Conservation (phyloP, 164 flowering plant species). For the Tetracentron sinense region DNA sequence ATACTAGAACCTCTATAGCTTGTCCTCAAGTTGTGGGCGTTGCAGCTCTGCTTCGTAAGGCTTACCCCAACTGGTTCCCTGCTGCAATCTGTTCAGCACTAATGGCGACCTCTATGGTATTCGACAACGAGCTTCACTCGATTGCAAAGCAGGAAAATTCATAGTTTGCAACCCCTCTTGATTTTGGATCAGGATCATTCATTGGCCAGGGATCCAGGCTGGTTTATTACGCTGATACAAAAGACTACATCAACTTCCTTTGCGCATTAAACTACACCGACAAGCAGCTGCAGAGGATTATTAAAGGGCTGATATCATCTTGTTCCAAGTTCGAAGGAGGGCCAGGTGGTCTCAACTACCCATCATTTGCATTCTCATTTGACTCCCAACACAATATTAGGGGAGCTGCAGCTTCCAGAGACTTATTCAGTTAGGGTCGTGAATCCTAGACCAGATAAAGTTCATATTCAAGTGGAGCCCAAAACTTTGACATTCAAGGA, state of each 20-base stretch:
- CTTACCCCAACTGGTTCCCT: conserved; percentile 8
- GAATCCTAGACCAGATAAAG: no score
- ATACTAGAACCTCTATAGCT: no score
- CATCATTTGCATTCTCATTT: no score
- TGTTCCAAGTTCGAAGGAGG: background rate
- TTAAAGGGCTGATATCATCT: background rate
- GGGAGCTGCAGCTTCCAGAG: no score
- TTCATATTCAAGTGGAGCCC: no score
- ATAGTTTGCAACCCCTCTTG: background rate
- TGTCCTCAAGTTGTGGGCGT: conserved; percentile 12
- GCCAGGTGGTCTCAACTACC: conserved; percentile 2
- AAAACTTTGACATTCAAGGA: no score
- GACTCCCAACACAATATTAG: no score
- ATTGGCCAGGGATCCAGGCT: conserved; percentile 4
- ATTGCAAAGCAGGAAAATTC: background rate
- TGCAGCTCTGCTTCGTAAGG: conserved; percentile 4
- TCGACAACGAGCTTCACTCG: background rate
- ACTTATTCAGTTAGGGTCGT: no score
- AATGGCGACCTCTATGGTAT: conserved; percentile 3
- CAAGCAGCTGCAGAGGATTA: background rate
- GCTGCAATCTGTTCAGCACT: conserved; percentile 12
- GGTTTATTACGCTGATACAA: background rate
- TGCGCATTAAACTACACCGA: conserved; percentile 2
- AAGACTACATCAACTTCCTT: conserved; percentile 8
- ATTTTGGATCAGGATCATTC: conserved; percentile 4